Conservation (phyloP, 352 stramenopile species). For the Pythium myriotylum region DNA sequence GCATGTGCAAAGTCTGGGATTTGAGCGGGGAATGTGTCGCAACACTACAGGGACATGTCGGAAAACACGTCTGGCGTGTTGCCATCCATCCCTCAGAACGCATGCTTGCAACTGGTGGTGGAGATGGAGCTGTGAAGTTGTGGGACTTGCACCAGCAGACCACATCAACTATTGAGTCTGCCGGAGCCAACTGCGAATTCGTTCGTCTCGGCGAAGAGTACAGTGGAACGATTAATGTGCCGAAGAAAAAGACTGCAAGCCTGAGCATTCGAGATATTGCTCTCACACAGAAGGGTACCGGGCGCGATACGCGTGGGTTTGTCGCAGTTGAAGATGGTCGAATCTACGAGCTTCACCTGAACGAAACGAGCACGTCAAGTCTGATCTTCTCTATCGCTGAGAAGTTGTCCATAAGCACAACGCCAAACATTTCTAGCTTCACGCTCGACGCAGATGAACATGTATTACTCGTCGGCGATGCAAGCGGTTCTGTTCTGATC, state of each 20-base stretch:
- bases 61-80: conserved; percentile 79
- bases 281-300: conserved; percentile 4
- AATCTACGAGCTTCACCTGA: conserved; percentile 53
- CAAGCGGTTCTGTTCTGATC: conserved; percentile 48
- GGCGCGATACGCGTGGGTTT: conserved; percentile 36
- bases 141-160: conserved; percentile 71
- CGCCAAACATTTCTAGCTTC: conserved; percentile 31
- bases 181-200: conserved; percentile 11
- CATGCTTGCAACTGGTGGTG: conserved; percentile 68
- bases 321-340: conserved; percentile 67
- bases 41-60: conserved; percentile 73
- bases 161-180: conserved; percentile 37
- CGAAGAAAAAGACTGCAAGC: conserved; percentile 26
- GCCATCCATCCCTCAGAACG: conserved; percentile 52
- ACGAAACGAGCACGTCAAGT: background rate
- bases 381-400: conserved; percentile 20
- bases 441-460: conserved; percentile 29
- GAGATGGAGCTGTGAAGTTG: conserved; percentile 80
- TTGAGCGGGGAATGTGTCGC: conserved; percentile 60
- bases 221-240: conserved; percentile 1
- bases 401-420: conserved; percentile 2
- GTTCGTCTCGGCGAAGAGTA: conserved; percentile 10
- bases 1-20: conserved; percentile 75
- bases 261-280: conserved; percentile 30
- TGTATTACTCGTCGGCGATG: conserved; percentile 64